Conservation (phyloP, 768 basidiomycete species). For the Rhizopogon rudus region DNA sequence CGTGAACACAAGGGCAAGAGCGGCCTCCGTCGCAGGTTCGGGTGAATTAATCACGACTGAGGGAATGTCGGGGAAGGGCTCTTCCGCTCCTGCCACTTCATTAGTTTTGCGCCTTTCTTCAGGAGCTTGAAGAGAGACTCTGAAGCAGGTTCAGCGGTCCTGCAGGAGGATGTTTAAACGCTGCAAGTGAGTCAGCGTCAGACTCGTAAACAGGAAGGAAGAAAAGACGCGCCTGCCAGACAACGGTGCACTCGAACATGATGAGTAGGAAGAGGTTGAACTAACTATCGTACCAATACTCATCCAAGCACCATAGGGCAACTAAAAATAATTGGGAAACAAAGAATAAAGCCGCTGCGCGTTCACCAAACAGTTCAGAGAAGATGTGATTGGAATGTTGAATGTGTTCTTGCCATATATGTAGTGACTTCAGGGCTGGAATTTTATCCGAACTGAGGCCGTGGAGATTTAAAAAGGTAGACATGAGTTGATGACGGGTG, state of each 20-base stretch:
- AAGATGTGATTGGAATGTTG: constrained; percentile 98
- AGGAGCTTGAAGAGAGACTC: constrained; percentile 4
- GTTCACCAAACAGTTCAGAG: constrained; percentile 86
- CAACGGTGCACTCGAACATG: constrained; percentile 97
- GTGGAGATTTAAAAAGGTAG: constrained; percentile 55
- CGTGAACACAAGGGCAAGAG: constrained; percentile 44
- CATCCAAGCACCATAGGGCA: constrained; percentile 94
- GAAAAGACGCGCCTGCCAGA: constrained; percentile 77
- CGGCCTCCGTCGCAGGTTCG: constrained; percentile 24
- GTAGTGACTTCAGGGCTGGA: constrained; percentile 46
- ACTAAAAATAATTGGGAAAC: constrained; percentile 99
- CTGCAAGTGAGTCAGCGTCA: constrained; percentile 34
- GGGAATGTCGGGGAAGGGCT: constrained; percentile 8
- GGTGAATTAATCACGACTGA: constrained; percentile 9
- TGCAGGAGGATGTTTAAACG: constrained; percentile 58
- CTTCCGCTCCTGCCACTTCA: constrained; percentile 6
- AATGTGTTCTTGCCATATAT: constrained; percentile 90
- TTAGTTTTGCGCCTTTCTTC: neutral
- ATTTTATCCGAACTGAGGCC: constrained; percentile 48
- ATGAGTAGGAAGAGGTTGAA: constrained; percentile 99
- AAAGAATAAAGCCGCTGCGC: constrained; percentile 98
- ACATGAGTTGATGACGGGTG: constrained; percentile 61
- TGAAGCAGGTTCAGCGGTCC: constrained; percentile 18
- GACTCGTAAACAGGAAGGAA: neutral
- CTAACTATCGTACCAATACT: constrained; percentile 98